These are phyloP conservation scores for Ceratobasidium sp. DNA, from an alignment of 1,284 basidiomycete species.

Conservation along the genomic window DNA sequence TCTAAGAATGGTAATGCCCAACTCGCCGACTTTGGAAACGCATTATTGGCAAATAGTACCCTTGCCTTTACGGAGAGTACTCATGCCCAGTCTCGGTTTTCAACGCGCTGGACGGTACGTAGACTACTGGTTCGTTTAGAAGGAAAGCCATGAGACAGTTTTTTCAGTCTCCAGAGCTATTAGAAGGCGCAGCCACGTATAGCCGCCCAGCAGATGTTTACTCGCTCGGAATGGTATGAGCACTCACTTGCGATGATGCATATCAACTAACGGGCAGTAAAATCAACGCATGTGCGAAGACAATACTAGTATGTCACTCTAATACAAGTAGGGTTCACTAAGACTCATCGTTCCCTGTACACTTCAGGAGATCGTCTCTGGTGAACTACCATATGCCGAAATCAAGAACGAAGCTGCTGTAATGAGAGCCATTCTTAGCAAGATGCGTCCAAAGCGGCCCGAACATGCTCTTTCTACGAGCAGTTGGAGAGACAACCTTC, in stretches of 20 bases:
- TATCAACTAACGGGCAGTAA: too few relatives aligned
- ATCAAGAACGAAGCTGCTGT: background rate
- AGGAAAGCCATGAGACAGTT: background rate
- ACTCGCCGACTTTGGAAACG: background rate
- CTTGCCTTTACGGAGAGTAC: background rate
- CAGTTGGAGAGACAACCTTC: background rate
- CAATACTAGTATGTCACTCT: background rate
- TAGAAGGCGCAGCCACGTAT: background rate
- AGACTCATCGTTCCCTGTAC: too few relatives aligned
- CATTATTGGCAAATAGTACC: background rate
- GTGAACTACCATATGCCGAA: background rate
- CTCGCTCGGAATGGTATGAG: background rate
- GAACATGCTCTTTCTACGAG: background rate
- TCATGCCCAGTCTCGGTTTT: background rate
- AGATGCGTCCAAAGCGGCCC: background rate
- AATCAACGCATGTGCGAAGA: too few relatives aligned
- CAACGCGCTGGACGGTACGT: background rate
- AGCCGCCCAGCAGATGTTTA: background rate
- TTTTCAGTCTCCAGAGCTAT: background rate
- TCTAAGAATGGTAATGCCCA: background rate
- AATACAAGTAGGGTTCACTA: background rate
- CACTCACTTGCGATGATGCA: background rate
- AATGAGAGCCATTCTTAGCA: background rate
- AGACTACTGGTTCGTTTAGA: background rate
- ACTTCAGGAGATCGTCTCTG: background rate